Conservation (phyloP, 2,329 filamentous ascomycete species). For the Colletotrichum tabaci region DNA sequence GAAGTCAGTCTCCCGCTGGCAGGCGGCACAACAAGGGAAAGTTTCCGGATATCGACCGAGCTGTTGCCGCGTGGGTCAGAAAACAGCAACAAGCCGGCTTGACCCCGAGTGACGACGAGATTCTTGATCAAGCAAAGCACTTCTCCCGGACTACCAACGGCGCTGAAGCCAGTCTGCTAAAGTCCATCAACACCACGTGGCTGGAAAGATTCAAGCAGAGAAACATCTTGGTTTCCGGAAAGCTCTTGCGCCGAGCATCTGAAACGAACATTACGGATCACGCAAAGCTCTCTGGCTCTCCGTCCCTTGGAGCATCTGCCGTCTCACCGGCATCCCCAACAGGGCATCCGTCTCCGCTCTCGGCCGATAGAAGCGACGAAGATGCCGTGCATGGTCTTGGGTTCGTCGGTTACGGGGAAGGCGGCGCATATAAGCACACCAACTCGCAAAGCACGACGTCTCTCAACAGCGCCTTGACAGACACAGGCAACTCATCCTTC, state of each 20-base stretch:
- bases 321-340: slow-evolving; percentile 82
- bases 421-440: slow-evolving; percentile 68
- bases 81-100: slow-evolving; percentile 85
- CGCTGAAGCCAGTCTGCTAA: slow-evolving; percentile 77
- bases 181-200: slow-evolving; percentile 82
- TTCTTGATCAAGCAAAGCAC: slow-evolving; percentile 85
- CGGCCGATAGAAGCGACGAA: slow-evolving; percentile 79
- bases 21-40: slow-evolving; percentile 80
- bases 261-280: slow-evolving; percentile 81
- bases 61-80: slow-evolving; percentile 87
- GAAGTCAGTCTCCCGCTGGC: slow-evolving; percentile 84
- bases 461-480: slow-evolving; percentile 77
- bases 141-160: slow-evolving; percentile 79
- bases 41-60: slow-evolving; percentile 91
- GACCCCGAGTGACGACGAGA: slow-evolving; percentile 82
- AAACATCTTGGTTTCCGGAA: slow-evolving; percentile 69
- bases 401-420: slow-evolving; percentile 72
- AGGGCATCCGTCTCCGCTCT: slow-evolving; percentile 77
- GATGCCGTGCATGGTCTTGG: slow-evolving; percentile 73
- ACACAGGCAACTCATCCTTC: slow-evolving; percentile 76
- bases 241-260: slow-evolving; percentile 70
- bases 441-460: slow-evolving; percentile 79
- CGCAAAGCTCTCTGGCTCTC: slow-evolving; percentile 70
- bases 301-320: slow-evolving; percentile 67
- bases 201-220: slow-evolving; percentile 97